These are phyloP conservation scores for Fusarium mangiferae DNA, from an alignment of 2,329 filamentous ascomycete genomes.

Conservation along the genomic window DNA sequence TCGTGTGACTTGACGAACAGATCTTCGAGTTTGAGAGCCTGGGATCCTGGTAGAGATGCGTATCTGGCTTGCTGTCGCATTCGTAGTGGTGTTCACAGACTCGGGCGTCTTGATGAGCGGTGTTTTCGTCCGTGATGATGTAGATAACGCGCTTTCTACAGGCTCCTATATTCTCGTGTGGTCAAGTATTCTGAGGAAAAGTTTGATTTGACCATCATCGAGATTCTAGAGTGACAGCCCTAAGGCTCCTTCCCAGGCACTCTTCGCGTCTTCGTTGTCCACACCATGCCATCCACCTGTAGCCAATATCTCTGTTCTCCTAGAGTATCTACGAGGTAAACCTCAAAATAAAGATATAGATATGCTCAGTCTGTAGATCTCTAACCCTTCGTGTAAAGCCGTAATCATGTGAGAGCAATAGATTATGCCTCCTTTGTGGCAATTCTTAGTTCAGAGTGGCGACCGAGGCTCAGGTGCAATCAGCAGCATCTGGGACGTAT, in stretches of 20 bases:
- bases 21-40: accelerated
- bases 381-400: accelerated
- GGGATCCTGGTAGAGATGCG: accelerated
- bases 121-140: accelerated
- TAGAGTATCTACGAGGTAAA: accelerated
- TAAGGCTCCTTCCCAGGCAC: not conserved
- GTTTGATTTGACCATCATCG: accelerated
- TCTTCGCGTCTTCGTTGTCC: not conserved
- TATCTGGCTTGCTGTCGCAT: not conserved
- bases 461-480: accelerated
- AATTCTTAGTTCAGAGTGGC: not conserved
- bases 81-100: not conserved
- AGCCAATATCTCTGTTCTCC: accelerated
- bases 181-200: accelerated
- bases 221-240: not conserved
- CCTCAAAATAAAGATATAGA: not conserved
- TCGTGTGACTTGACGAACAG: accelerated
- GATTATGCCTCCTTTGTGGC: not conserved
- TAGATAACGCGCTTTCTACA: accelerated
- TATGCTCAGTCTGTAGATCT: not conserved
- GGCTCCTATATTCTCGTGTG: not conserved
- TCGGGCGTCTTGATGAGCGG: too few species aligned
- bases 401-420: accelerated
- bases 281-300: not conserved
- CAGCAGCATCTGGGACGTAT: not conserved